These are phyloP conservation scores for Podospora pseudopauciseta DNA, from an alignment of 495 filamentous ascomycete species.

Conservation along the genomic window DNA sequence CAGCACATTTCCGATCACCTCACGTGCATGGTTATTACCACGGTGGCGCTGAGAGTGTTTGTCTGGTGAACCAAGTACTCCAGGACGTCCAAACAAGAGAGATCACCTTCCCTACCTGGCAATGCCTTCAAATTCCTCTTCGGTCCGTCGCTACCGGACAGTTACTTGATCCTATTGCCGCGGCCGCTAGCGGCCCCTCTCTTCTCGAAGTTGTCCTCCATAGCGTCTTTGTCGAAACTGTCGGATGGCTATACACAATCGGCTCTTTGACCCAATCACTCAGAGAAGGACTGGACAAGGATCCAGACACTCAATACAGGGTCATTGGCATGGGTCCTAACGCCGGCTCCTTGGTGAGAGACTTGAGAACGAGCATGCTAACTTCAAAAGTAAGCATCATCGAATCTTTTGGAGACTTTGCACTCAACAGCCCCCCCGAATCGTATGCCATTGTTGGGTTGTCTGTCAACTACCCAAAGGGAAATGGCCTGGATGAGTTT, in stretches of 20 bases:
- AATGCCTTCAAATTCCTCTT: neutral
- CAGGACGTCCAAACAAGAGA: slow-evolving; percentile 10
- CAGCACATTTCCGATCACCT: neutral
- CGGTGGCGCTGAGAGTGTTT: slow-evolving; percentile 14
- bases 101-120: neutral
- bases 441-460: slow-evolving; percentile 15
- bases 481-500: slow-evolving; percentile 12
- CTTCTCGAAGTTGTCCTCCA: neutral
- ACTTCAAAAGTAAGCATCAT: neutral
- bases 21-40: slow-evolving; percentile 26
- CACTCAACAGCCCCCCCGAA: neutral
- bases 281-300: neutral
- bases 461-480: slow-evolving; percentile 10
- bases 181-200: neutral
- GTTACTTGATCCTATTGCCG: neutral
- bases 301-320: neutral
- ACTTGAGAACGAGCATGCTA: neutral
- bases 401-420: neutral
- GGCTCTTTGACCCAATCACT: neutral
- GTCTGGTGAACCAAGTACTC: slow-evolving; percentile 15
- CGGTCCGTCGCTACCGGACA: neutral
- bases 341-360: neutral
- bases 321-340: neutral
- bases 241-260: neutral
- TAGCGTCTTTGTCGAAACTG: neutral